These are phyloP conservation scores for Phoma sp. DNA, from an alignment of 2,329 filamentous ascomycete genomes.

Conservation along the genomic window DNA sequence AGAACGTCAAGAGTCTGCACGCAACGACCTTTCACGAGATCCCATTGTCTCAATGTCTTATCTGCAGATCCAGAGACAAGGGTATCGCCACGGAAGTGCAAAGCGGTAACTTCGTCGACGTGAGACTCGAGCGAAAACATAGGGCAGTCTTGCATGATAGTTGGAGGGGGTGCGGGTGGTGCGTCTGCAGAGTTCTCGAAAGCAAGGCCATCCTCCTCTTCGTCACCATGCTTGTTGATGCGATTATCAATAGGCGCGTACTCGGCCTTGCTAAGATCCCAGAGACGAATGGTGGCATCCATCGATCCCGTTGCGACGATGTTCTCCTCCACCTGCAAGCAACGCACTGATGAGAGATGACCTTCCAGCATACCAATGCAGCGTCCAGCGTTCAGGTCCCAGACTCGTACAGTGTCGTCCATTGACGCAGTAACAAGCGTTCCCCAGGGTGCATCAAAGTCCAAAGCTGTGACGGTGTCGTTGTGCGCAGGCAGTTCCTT, in stretches of 20 bases:
- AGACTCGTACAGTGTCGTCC: constrained; percentile 93
- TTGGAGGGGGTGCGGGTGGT: constrained; percentile 69
- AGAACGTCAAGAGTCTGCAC: constrained; percentile 97
- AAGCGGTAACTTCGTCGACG: constrained; percentile 90
- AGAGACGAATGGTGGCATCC: constrained; percentile 91
- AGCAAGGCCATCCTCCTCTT: constrained; percentile 64
- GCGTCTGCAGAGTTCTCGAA: constrained; percentile 75
- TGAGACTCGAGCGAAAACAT: constrained; percentile 90
- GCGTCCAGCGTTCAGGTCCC: constrained; percentile 92
- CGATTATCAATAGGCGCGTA: constrained; percentile 73
- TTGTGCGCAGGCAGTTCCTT: constrained; percentile 87
- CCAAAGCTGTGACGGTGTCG: constrained; percentile 85
- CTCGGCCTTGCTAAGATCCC: constrained; percentile 89
- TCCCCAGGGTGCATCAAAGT: constrained; percentile 97
- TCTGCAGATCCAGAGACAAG: constrained; percentile 95
- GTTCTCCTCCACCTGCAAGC: constrained; percentile 93
- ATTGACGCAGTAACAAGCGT: constrained; percentile 90
- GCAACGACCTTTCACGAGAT: constrained; percentile 94
- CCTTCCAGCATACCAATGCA: constrained; percentile 93
- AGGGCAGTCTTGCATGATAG: constrained; percentile 86
- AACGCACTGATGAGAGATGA: constrained; percentile 90
- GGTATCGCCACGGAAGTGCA: constrained; percentile 87
- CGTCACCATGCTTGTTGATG: constrained; percentile 52
- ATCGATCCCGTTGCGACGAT: constrained; percentile 92
- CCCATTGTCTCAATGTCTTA: constrained; percentile 97